Conservation (phyloP, 345 rosid genomes). For the Moringa oleifera region DNA sequence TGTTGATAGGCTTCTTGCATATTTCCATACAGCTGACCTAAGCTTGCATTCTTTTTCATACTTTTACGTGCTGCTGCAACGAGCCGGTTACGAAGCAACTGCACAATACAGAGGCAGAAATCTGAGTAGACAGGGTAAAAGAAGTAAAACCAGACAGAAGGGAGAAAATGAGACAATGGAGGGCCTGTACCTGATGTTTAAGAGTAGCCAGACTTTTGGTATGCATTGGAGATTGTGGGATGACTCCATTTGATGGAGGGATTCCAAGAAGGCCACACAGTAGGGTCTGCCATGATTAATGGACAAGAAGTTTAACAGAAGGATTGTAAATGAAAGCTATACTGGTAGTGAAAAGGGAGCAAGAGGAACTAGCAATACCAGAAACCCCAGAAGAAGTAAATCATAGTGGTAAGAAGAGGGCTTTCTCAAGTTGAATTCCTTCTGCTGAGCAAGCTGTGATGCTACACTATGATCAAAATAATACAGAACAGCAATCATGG, state of each 20-base stretch:
- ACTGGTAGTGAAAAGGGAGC: neutral
- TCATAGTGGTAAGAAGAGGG: constrained; percentile 77
- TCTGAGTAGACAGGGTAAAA: neutral
- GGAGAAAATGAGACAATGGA: neutral
- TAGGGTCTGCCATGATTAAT: constrained; percentile 44
- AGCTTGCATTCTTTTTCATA: constrained; percentile 62
- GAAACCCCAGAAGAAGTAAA: constrained; percentile 60
- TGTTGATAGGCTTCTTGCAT: constrained; percentile 81
- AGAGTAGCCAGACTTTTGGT: constrained; percentile 79
- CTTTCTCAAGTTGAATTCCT: constrained; percentile 78
- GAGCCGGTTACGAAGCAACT: constrained; percentile 81
- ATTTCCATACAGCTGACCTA: constrained; percentile 72
- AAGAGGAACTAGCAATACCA: constrained; percentile 33
- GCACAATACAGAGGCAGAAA: constrained; percentile 14
- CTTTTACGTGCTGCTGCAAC: constrained; percentile 62
- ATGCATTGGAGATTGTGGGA: constrained; percentile 90
- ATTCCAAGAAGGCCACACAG: constrained; percentile 77
- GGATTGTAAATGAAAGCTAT: neutral
- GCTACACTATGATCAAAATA: constrained; percentile 90
- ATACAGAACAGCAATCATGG: constrained; percentile 82
- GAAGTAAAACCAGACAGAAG: neutral
- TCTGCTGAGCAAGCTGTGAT: constrained; percentile 80
- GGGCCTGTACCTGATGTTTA: constrained; percentile 62
- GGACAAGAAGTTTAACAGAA: neutral
- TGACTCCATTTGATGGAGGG: constrained; percentile 81